Evolutionary conservation across 495 filamentous ascomycete species (phyloP).

Genomic region (Collariella sp.): DNA sequence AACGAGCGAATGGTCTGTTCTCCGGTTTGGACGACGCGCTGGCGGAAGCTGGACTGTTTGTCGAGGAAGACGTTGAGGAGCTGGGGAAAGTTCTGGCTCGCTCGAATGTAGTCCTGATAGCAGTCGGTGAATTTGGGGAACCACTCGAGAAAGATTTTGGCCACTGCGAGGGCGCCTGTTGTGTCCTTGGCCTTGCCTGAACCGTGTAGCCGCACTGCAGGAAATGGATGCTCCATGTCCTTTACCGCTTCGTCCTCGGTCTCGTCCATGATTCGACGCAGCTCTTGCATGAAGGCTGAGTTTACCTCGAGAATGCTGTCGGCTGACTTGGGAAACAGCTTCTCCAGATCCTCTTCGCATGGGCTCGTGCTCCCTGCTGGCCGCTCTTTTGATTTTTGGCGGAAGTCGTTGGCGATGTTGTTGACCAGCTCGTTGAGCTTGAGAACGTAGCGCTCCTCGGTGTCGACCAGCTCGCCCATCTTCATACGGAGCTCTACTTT

Average conservation of each 20-base stretch:
- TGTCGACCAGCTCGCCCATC: slow-evolving; percentile 86
- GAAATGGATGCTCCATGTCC: slow-evolving; percentile 47
- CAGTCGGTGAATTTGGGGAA: slow-evolving; percentile 82
- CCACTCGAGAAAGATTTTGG: slow-evolving; percentile 73
- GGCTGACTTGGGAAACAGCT: slow-evolving; percentile 72
- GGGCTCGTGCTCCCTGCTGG: slow-evolving; percentile 58
- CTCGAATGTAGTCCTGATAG: slow-evolving; percentile 84
- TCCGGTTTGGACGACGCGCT: slow-evolving; percentile 69
- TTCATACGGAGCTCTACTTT: slow-evolving; percentile 77
- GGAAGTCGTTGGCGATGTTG: slow-evolving; percentile 64
- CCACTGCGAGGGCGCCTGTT: slow-evolving; percentile 65
- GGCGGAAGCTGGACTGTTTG: slow-evolving; percentile 71
- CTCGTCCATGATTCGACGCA: slow-evolving; percentile 68
- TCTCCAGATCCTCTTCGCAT: slow-evolving; percentile 58
- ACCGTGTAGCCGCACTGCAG: slow-evolving; percentile 35
- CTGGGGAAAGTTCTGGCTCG: slow-evolving; percentile 74
- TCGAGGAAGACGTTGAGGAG: slow-evolving; percentile 65
- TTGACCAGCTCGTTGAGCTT: slow-evolving; percentile 77
- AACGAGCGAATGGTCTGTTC: slow-evolving; percentile 88
- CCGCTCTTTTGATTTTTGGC: slow-evolving; percentile 52
- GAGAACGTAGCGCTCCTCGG: slow-evolving; percentile 84
- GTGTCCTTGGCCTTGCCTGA: slow-evolving; percentile 55
- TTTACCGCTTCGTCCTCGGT: slow-evolving; percentile 71
- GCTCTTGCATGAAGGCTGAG: slow-evolving; percentile 61
- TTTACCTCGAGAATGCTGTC: slow-evolving; percentile 73